Evolutionary conservation across 257 asterid genomes (phyloP), one percentile per base, ranked within the genome.

Genomic region (Petunia axillaris): DNA sequence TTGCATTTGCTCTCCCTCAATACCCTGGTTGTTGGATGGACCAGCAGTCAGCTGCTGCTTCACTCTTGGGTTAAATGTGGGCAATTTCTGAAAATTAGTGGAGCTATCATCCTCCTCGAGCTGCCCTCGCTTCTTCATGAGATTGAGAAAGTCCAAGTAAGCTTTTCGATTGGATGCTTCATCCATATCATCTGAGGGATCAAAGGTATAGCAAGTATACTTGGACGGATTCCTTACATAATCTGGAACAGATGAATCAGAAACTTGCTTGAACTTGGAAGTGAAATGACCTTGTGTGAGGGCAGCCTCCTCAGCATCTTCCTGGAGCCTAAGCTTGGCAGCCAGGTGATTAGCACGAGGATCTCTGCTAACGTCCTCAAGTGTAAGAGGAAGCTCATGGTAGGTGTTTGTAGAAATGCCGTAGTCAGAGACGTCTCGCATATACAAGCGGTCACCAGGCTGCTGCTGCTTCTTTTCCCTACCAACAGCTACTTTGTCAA

Each of bases 281-380:
- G 25, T 25, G 25, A 25, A 25, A 25, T 25, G 25, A 25, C 25
- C 25, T 25, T 25, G 25, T 25, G 25, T 25, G 25, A 25, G 25
- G 25, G 25, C 25, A 25, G 25, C 25, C 25, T 25, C 25, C 25
- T 25, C 25, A 25, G 25, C 25, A 25, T 25, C 25, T 25, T 25
- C 25, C 25, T 25, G 25, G 64, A 95, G 90, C 83, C 99, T 90
- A 25, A 82, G 79, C 81, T 87, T 90, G 65, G 99, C 98, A 80
- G 97, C 98, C 57, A 54, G 57, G 77, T 85, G 97, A 86, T 93
- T 89, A 14, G 99, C 99, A 64, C 99, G 97, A 81, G 96, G 91
- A 77, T 92, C 98, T 82, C 87, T 89, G 53, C 60, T 39, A 46
- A 80, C 85, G 40, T 78, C 81, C 54, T 79, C 52, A 65, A 90